Percentiles rank a stretch among this genome's conserved stretches.
Evolutionary conservation across 2,329 filamentous ascomycete species (phyloP).

Genomic region (Colletotrichum sp.): DNA sequence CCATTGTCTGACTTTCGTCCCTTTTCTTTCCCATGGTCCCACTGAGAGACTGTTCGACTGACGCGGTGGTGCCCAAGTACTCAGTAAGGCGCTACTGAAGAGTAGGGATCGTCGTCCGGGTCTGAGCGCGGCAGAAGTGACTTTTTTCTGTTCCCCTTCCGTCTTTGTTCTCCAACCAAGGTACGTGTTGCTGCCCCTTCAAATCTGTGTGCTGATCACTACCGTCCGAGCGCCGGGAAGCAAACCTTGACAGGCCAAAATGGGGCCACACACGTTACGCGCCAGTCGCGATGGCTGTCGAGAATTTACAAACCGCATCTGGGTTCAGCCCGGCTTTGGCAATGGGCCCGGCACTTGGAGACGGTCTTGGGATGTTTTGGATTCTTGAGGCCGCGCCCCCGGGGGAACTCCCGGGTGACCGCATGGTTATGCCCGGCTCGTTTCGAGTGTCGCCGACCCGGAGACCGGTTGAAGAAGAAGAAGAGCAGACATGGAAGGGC

Average conservation of each 20-base stretch:
- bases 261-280: not conserved
- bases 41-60: not conserved
- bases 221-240: slow-evolving; percentile 4
- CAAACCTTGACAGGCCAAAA: not conserved
- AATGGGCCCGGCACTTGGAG: not conserved
- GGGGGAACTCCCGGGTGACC: not conserved
- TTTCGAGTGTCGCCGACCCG: not conserved
- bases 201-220: not conserved
- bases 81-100: not conserved
- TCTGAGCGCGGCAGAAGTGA: not conserved
- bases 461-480: not conserved
- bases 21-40: not conserved
- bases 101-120: not conserved
- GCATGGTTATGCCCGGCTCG: not conserved
- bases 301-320: not conserved
- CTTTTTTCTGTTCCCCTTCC: not conserved
- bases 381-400: not conserved
- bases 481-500: not conserved
- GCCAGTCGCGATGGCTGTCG: not conserved
- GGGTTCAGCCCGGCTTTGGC: not conserved
- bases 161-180: not conserved
- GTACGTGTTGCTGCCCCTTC: not conserved
- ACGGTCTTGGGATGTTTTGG: not conserved
- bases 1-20: not conserved
- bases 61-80: not conserved